These are phyloP conservation scores for Castanospermum australe DNA, from an alignment of 306 rosid genomes.

Conservation along the genomic window DNA sequence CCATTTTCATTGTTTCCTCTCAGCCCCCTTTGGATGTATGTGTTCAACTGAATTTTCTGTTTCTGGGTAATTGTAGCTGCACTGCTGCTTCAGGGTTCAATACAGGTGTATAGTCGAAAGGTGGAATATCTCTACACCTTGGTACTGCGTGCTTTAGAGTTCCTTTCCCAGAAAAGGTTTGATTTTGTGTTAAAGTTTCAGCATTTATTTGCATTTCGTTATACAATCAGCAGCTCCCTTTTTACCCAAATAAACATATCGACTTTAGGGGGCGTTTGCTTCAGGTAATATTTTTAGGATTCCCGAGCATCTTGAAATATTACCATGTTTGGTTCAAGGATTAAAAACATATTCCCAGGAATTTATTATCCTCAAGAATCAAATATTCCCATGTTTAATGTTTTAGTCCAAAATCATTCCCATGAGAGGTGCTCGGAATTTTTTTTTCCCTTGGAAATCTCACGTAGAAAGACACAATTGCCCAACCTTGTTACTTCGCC, in stretches of 20 bases:
- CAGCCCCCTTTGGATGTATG: neutral
- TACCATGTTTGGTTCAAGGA: too few relatives aligned
- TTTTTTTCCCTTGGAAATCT: too few relatives aligned
- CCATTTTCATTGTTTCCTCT: neutral
- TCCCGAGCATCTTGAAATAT: too few relatives aligned
- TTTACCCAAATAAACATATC: neutral
- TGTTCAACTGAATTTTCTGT: conserved; percentile 26
- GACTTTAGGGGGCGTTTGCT: too few relatives aligned
- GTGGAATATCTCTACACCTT: conserved; percentile 85
- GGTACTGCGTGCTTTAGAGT: conserved; percentile 92
- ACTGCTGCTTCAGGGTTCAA: conserved; percentile 87
- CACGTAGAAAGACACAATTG: too few relatives aligned
- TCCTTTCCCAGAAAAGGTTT: conserved; percentile 91
- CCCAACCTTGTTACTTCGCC: too few relatives aligned
- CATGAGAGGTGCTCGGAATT: too few relatives aligned
- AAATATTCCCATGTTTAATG: too few relatives aligned
- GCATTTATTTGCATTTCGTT: neutral
- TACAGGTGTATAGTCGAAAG: conserved; percentile 93
- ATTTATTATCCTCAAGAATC: too few relatives aligned
- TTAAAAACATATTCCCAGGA: too few relatives aligned
- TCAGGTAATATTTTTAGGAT: too few relatives aligned
- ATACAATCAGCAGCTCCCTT: neutral
- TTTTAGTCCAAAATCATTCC: too few relatives aligned
- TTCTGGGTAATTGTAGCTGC: conserved; percentile 74
- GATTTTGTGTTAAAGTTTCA: conserved; percentile 14